phyloP scores from a whole-genome alignment of 2,329 filamentous ascomycete species.

The Phyllosticta paracitricarpa region DNA sequence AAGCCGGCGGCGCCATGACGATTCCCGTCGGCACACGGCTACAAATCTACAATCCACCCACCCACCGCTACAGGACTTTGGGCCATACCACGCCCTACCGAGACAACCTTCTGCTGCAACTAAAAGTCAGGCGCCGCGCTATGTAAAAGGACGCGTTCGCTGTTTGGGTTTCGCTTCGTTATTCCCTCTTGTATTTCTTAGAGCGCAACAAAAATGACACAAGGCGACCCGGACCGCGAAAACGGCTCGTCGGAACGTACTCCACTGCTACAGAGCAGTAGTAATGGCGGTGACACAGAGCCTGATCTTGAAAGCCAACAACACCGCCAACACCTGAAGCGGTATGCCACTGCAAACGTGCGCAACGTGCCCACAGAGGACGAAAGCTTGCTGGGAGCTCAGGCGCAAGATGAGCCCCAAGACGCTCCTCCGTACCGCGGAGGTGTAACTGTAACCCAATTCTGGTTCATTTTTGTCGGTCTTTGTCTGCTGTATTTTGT shows the following conservation, averaged over 20 bases:
- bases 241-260: background rate
- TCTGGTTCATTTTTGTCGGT: conserved; percentile 28
- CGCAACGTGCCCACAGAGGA: conserved; percentile 12
- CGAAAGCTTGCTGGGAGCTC: conserved; percentile 18
- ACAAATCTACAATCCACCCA: too few relatives aligned
- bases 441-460: conserved; percentile 23
- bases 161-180: background rate
- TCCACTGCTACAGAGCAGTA: background rate
- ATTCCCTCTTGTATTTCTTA: background rate
- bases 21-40: too few relatives aligned
- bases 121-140: background rate
- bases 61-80: too few relatives aligned
- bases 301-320: background rate
- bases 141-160: background rate
- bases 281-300: background rate
- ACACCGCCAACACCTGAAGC: background rate
- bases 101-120: background rate
- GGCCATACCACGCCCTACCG: background rate
- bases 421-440: conserved; percentile 16
- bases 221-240: background rate
- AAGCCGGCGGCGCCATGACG: too few relatives aligned
- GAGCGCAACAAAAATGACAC: background rate
- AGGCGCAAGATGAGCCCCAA: conserved; percentile 12
- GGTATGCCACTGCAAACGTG: background rate
- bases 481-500: conserved; percentile 30